Evolutionary conservation across 805 yeast genomes (phyloP).

Genomic region (Nakazawaea wyomingensis): DNA sequence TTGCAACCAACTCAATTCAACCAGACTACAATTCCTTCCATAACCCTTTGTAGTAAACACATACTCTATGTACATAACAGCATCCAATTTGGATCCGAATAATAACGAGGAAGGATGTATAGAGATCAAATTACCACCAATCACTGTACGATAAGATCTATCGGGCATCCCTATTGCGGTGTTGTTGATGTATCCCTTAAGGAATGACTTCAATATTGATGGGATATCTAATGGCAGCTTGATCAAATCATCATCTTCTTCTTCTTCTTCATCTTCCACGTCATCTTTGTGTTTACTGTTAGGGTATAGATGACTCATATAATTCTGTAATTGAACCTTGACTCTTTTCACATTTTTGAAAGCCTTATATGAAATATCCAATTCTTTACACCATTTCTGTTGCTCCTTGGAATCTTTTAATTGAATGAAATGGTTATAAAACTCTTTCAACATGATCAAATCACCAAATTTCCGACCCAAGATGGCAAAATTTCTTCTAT

Average conservation of each 20-base stretch:
- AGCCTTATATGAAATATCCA: conserved; percentile 73
- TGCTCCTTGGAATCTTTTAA: conserved; percentile 48
- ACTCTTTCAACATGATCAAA: conserved; percentile 73
- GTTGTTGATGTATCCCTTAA: conserved; percentile 79
- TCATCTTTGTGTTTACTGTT: conserved; percentile 29
- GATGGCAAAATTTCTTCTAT: conserved; percentile 62
- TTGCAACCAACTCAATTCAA: conserved; percentile 81
- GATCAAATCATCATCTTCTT: conserved; percentile 23
- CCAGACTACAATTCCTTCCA: conserved; percentile 80
- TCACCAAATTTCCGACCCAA: conserved; percentile 79
- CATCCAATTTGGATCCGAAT: conserved; percentile 78
- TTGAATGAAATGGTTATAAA: conserved; percentile 50
- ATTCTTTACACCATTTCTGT: conserved; percentile 77
- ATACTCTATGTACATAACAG: conserved; percentile 90
- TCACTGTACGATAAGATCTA: conserved; percentile 80
- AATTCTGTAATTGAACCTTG: conserved; percentile 66
- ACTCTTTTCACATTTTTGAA: conserved; percentile 73
- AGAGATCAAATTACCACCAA: conserved; percentile 78
- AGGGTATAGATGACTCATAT: conserved; percentile 46
- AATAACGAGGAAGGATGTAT: conserved; percentile 88
- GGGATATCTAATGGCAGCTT: conserved; percentile 43
- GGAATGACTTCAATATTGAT: conserved; percentile 66
- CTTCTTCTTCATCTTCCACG: conserved; percentile 23
- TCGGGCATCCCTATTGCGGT: conserved; percentile 95
- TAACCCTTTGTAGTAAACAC: conserved; percentile 91